A percentile compares a stretch with the other conserved stretches of the same genome.
Evolutionary conservation across 202 grass and related monocot genomes (phyloP).

Genomic region (Bolboschoenoplectus hybrid): DNA sequence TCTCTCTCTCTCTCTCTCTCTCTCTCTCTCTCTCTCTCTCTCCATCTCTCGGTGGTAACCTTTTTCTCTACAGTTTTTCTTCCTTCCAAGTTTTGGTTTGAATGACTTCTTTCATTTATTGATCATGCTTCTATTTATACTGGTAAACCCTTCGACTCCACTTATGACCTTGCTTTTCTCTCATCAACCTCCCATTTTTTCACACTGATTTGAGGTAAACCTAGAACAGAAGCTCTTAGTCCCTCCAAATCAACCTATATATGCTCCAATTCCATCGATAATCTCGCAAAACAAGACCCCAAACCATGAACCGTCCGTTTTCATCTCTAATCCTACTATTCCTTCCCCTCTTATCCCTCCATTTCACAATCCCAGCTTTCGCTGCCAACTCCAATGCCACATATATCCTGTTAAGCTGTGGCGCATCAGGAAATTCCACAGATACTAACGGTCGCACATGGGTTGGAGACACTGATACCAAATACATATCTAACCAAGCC

Average conservation of each 20-base stretch:
- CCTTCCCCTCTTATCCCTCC: slow-evolving; percentile 4
- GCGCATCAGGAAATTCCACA: slow-evolving; percentile 30
- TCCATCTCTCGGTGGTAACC: not conserved
- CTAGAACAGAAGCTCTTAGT: not conserved
- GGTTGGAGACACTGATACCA: slow-evolving; percentile 47
- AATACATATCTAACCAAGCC: slow-evolving; percentile 21
- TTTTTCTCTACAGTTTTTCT: not conserved
- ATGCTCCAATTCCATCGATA: not conserved
- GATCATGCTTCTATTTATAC: not conserved
- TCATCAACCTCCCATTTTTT: not conserved
- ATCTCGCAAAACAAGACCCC: not conserved
- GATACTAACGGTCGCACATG: slow-evolving; percentile 44
- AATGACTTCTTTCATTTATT: not conserved
- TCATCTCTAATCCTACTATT: slow-evolving; percentile 19
- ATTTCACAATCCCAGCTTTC: slow-evolving; percentile 22
- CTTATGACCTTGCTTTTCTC: not conserved
- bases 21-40: not conserved
- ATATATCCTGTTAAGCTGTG: slow-evolving; percentile 61
- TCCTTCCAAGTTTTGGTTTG: not conserved
- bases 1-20: not conserved
- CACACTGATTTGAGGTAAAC: not conserved
- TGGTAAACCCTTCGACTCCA: slow-evolving; percentile 10
- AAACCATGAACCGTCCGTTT: slow-evolving; percentile 15
- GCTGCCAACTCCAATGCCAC: slow-evolving; percentile 14
- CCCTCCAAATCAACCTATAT: not conserved